phyloP scores from a whole-genome alignment of 331 rosid genomes.

The Acacia pycnantha region DNA sequence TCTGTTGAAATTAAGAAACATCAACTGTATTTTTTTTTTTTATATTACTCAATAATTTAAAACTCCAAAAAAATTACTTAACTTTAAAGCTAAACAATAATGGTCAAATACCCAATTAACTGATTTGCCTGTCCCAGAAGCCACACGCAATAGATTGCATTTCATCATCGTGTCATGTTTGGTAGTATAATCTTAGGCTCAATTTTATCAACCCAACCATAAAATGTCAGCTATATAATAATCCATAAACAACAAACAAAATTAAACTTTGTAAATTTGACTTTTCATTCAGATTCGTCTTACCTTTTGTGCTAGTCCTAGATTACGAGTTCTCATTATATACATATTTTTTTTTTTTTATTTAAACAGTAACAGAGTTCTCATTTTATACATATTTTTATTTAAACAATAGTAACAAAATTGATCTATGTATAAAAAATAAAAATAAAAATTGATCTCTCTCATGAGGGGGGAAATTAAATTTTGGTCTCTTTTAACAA shows the following conservation, averaged over 20 bases:
- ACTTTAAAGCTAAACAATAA: background rate
- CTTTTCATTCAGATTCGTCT: background rate
- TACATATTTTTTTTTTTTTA: background rate
- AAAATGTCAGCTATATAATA: background rate
- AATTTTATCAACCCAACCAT: background rate
- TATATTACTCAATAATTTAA: background rate
- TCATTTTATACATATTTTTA: no score
- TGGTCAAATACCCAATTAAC: slow-evolving; percentile 3
- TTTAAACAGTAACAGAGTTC: background rate
- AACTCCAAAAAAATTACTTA: background rate
- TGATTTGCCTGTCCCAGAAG: background rate
- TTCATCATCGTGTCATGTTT: background rate
- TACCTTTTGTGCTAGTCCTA: background rate
- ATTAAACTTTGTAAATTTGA: background rate
- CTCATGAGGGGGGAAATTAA: no score
- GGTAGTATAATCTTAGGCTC: background rate
- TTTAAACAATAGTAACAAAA: no score
- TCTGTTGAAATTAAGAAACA: background rate
- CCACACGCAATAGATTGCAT: background rate
- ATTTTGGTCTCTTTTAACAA: no score
- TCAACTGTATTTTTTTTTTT: background rate
- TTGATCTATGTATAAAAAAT: no score
- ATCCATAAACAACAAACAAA: background rate
- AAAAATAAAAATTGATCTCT: background rate
- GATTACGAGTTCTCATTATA: background rate